These are phyloP conservation scores for Russula vinacea DNA, from an alignment of 768 basidiomycete species.

Conservation along the genomic window DNA sequence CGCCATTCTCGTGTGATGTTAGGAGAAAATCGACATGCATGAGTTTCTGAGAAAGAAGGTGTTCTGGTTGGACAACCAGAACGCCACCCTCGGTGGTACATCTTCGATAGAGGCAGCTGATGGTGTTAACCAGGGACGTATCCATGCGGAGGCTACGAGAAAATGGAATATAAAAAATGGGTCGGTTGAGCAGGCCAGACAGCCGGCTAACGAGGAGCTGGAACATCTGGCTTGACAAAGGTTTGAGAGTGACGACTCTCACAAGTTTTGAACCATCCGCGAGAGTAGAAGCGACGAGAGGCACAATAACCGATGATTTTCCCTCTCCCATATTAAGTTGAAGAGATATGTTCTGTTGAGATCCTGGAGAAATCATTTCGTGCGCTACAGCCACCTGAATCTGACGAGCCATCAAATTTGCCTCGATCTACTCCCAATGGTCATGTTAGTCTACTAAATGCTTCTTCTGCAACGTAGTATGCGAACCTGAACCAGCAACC, in stretches of 20 bases:
- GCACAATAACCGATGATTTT: conserved; percentile 52
- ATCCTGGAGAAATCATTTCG: conserved; percentile 47
- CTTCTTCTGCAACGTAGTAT: too few relatives aligned
- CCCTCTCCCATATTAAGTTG: conserved; percentile 63
- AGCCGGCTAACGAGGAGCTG: conserved; percentile 45
- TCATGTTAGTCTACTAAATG: not conserved
- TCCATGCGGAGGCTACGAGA: conserved; percentile 40
- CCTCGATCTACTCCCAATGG: conserved; percentile 41
- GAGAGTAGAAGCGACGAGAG: conserved; percentile 41
- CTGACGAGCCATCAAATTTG: conserved; percentile 43
- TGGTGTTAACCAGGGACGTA: conserved; percentile 27
- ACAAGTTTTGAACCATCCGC: conserved; percentile 46
- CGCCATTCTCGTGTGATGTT: conserved; percentile 26
- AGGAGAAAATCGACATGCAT: conserved; percentile 41
- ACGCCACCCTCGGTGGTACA: conserved; percentile 44
- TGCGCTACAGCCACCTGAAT: conserved; percentile 43
- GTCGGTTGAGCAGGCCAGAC: conserved; percentile 46
- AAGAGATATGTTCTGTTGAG: conserved; percentile 39
- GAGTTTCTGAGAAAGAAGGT: conserved; percentile 50
- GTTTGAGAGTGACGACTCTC: conserved; percentile 51
- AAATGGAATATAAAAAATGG: conserved; percentile 51
- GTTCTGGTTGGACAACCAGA: conserved; percentile 52
- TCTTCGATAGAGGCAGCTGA: conserved; percentile 39
- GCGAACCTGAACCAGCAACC: conserved; percentile 25
- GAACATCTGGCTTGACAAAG: conserved; percentile 49